Base-by-base conservation (phyloP, 2,329 filamentous ascomycete genomes). In the Scortechinia acanthostroma region DNA sequence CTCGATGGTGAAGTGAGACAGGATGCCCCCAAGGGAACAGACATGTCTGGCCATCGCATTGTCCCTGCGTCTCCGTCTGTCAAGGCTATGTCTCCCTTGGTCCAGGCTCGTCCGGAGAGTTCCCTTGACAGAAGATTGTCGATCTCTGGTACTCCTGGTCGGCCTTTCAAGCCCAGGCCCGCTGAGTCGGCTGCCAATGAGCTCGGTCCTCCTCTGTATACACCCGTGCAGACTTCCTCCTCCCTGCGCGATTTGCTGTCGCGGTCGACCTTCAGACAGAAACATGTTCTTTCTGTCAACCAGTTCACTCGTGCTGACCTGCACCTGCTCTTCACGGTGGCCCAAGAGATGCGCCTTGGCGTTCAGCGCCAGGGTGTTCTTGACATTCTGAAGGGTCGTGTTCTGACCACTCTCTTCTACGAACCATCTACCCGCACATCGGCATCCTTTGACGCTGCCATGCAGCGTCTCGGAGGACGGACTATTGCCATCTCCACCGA, bases 381-480 rank as follows among this genome's bases (percentile, higher is more conserved):
- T 43, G 85, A 93, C 57, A 76, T 95, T 46, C 80, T 98, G 49
- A 88, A 86, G 56, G 90, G 91, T 21, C 83, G 87, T 42, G 80
- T 98, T 13, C 76, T 98, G 28, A 89, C 86, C 68, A 93, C 88
- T 2, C 81, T 98, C 70, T 98, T 98, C 77, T 98, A 91, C 65
- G 93, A 98, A 73, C 93, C 93, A 2, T 97, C 91, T 1, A 98
- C 93, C 2, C 80, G 93, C 45, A 98, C 93, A 3, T 96, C 91
- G 13, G 82, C 88, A 28, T 98, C 93, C 3, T 98, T 98, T 56
- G 93, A 98, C 60, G 88, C 91, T 46, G 93, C 93, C 35, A 98
- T 98, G 93, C 94, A 98, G 73, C 86, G 94, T 44, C 83, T 98
- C 3, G 93, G 93, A 53, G 93, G 93, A 42, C 80, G 89, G 43